phyloP scores from a whole-genome alignment of 352 stramenopile genomes.

The Phytophthora europaea region DNA sequence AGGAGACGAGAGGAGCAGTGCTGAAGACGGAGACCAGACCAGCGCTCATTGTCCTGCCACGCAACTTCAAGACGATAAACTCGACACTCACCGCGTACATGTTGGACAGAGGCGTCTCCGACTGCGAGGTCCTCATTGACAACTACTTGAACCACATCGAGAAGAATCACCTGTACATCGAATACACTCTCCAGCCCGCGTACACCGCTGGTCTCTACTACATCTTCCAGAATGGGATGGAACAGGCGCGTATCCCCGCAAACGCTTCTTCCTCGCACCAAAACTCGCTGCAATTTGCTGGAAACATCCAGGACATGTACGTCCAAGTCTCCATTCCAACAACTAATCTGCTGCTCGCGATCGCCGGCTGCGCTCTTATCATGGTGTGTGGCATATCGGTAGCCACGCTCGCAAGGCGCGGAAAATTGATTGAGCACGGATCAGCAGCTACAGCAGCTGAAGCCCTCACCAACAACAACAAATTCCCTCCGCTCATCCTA shows the following conservation, averaged over 20 bases:
- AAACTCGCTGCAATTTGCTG: slow-evolving; percentile 16
- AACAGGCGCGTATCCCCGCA: slow-evolving; percentile 1
- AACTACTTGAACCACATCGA: slow-evolving; percentile 24
- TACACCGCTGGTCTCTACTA: slow-evolving; percentile 49
- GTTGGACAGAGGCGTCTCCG: not conserved
- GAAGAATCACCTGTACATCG: slow-evolving; percentile 55
- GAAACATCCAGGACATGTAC: slow-evolving; percentile 22
- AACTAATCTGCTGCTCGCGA: slow-evolving; percentile 3
- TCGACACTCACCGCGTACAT: slow-evolving; percentile 10
- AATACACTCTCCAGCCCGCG: slow-evolving; percentile 44
- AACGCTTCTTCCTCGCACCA: not conserved
- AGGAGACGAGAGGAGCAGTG: slow-evolving; percentile 9
- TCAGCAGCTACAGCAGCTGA: slow-evolving; percentile 8
- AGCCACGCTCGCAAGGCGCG: not conserved
- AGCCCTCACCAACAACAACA: slow-evolving; percentile 18
- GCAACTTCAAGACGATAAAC: slow-evolving; percentile 24
- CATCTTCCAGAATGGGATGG: slow-evolving; percentile 46
- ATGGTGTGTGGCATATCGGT: slow-evolving; percentile 6
- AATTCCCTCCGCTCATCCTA: slow-evolving; percentile 22
- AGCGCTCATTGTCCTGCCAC: slow-evolving; percentile 3
- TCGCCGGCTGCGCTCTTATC: slow-evolving; percentile 4
- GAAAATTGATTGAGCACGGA: not conserved
- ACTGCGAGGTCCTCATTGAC: slow-evolving; percentile 10
- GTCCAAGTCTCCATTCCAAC: slow-evolving; percentile 22
- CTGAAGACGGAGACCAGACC: slow-evolving; percentile 1